Evolutionary conservation across 331 rosid genomes (phyloP).

Genomic region (Pyrus hybrid): DNA sequence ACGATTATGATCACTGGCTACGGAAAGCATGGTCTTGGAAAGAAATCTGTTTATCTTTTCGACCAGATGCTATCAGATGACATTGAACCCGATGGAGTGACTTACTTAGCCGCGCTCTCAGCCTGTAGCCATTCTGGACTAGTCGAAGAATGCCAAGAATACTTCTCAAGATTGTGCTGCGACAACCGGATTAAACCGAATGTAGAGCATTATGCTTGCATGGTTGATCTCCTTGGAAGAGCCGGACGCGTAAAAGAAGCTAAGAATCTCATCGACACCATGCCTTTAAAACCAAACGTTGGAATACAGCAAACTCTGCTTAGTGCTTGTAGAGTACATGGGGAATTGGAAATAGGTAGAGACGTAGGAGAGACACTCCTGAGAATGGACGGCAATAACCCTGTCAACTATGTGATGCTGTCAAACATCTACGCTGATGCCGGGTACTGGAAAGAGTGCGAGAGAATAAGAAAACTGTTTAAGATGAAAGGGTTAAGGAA

Average conservation of each 20-base stretch:
- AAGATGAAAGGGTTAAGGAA: conserved; percentile 49
- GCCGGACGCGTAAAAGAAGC: conserved; percentile 47
- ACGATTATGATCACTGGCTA: conserved; percentile 68
- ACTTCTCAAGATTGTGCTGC: conserved; percentile 32
- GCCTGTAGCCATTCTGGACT: conserved; percentile 71
- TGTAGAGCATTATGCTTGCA: conserved; percentile 81
- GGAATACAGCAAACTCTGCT: conserved; percentile 61
- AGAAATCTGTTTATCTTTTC: conserved; percentile 37
- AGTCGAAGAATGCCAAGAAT: conserved; percentile 39
- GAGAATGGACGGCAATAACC: conserved; percentile 35
- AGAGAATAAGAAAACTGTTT: conserved; percentile 33
- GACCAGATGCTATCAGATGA: conserved; percentile 32
- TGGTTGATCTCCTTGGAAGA: conserved; percentile 74
- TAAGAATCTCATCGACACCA: conserved; percentile 36
- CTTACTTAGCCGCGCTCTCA: conserved; percentile 52
- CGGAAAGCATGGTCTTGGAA: conserved; percentile 57
- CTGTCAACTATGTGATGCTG: conserved; percentile 56
- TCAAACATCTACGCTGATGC: conserved; percentile 51
- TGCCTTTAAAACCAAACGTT: conserved; percentile 45
- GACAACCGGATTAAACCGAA: conserved; percentile 24
- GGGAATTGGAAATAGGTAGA: conserved; percentile 40
- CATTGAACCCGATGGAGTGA: conserved; percentile 42
- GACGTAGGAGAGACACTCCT: conserved; percentile 48
- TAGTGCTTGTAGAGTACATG: conserved; percentile 57
- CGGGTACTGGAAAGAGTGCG: conserved; percentile 55